Percentiles rank a stretch among this genome's conserved stretches.
Evolutionary conservation across 163 green algal genomes (phyloP).

Genomic region (Picocystis sp.): DNA sequence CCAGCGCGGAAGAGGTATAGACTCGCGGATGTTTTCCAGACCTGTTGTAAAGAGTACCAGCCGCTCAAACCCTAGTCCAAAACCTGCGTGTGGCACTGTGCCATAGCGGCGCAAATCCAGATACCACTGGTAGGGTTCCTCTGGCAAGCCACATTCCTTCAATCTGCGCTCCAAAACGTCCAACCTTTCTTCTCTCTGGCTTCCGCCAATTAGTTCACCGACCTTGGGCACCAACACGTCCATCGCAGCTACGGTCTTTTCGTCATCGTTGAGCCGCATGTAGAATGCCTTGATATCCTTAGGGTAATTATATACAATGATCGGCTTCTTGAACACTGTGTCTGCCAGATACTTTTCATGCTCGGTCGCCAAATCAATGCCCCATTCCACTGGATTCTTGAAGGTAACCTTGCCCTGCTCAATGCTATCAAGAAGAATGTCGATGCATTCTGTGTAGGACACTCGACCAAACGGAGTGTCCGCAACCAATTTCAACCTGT

Average conservation of each 20-base stretch:
- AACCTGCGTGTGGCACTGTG: conserved; percentile 62
- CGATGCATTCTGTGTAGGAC: conserved; percentile 46
- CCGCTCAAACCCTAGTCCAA: conserved; percentile 97
- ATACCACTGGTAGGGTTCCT: conserved; percentile 74
- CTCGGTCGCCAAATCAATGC: conserved; percentile 78
- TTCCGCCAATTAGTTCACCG: conserved; percentile 54
- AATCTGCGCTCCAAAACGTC: conserved; percentile 41
- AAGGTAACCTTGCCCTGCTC: conserved; percentile 33
- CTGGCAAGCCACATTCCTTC: conserved; percentile 35
- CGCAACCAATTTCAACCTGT: conserved; percentile 15
- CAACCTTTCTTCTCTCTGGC: conserved; percentile 45
- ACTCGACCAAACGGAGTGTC: conserved; percentile 15
- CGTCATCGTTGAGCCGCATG: conserved; percentile 83
- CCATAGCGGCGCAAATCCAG: conserved; percentile 75
- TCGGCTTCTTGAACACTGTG: conserved; percentile 77
- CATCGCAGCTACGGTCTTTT: conserved; percentile 85
- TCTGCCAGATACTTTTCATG: conserved; percentile 84
- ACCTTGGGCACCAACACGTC: conserved; percentile 69
- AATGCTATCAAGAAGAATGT: conserved; percentile 21
- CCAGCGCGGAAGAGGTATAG: conserved; percentile 84
- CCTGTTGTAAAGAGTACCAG: conserved; percentile 90
- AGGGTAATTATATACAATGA: conserved; percentile 95
- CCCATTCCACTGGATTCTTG: conserved; percentile 70
- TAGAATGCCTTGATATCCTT: conserved; percentile 95
- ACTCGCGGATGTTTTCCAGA: conserved; percentile 85